These are phyloP conservation scores for Phylloporus rhodoxanthus DNA, from an alignment of 768 basidiomycete genomes.

Conservation along the genomic window DNA sequence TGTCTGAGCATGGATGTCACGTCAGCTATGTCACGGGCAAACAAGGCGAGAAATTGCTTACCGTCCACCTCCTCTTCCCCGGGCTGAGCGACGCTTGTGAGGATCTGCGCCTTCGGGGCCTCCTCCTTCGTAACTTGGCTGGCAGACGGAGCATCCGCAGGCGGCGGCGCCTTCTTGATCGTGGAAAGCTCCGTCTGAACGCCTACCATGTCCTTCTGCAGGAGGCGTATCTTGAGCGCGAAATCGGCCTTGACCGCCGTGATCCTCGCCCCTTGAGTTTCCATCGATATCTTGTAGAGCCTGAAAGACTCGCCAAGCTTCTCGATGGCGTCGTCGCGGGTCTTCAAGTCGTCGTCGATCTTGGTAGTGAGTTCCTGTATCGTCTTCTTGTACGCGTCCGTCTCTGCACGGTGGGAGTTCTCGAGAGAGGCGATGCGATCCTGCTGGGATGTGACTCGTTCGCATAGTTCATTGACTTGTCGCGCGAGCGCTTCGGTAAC, in stretches of 20 bases:
- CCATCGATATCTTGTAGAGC: constrained; percentile 1
- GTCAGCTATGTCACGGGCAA: not conserved
- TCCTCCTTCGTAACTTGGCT: constrained; percentile 10
- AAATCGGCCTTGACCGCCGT: constrained; percentile 13
- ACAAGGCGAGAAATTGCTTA: not conserved
- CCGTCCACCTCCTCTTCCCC: not conserved
- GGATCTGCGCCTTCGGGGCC: not conserved
- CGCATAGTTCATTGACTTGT: constrained; percentile 7
- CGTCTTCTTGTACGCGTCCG: not conserved
- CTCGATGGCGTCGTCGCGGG: constrained; percentile 1
- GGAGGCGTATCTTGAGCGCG: constrained; percentile 13
- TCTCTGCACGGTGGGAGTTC: constrained; percentile 5
- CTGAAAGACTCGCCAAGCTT: constrained; percentile 4
- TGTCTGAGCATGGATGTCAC: not conserved
- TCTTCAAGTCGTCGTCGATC: constrained; percentile 7
- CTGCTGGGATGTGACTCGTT: constrained; percentile 10
- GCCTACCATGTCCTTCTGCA: constrained; percentile 11
- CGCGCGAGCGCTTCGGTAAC: constrained; percentile 4
- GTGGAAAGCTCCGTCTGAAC: constrained; percentile 7
- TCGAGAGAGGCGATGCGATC: constrained; percentile 8
- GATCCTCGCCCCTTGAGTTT: constrained; percentile 13
- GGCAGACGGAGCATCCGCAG: not conserved
- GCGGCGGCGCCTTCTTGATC: constrained; percentile 3
- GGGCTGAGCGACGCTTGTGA: not conserved
- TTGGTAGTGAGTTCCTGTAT: constrained; percentile 11